A percentile compares a stretch with the other conserved stretches of the same genome.
Evolutionary conservation across 139 green algal genomes (phyloP).

Genomic region (Chlorella sorokiniana): DNA sequence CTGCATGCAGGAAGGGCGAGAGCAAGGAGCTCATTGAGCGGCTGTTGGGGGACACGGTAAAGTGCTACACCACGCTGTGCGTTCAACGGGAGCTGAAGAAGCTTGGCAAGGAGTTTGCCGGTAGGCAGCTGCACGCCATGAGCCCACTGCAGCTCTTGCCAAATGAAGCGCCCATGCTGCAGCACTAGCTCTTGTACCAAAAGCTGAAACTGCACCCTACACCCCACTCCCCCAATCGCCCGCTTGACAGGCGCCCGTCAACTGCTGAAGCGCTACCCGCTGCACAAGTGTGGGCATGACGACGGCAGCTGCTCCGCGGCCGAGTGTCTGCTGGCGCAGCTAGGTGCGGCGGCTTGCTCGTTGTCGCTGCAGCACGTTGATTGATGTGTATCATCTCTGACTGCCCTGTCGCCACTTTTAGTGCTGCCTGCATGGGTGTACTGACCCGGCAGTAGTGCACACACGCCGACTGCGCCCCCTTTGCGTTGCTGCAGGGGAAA

Average conservation of each 20-base stretch:
- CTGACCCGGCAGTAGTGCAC: neutral
- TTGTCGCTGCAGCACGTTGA: neutral
- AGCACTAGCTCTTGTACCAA: neutral
- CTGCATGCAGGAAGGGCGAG: conserved; percentile 43
- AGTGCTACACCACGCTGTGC: conserved; percentile 72
- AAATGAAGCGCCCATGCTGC: no score
- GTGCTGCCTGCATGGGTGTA: no score
- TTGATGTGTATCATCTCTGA: neutral
- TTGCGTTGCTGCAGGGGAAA: conserved; percentile 21
- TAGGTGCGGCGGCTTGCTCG: conserved; percentile 14
- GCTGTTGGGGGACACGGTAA: conserved; percentile 62
- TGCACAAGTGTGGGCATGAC: conserved; percentile 73
- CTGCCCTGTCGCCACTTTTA: no score
- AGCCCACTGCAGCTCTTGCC: neutral
- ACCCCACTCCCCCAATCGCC: neutral
- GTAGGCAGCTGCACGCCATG: neutral
- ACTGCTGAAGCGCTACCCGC: conserved; percentile 26
- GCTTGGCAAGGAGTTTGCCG: conserved; percentile 55
- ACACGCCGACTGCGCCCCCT: neutral
- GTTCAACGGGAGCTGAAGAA: conserved; percentile 62
- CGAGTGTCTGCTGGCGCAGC: conserved; percentile 56
- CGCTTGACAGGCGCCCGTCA: conserved; percentile 10
- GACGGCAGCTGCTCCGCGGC: conserved; percentile 41
- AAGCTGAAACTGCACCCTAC: neutral
- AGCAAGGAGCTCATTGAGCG: conserved; percentile 52